Conservation (phyloP, 495 filamentous ascomycete genomes). For the Echria macrotheca region DNA sequence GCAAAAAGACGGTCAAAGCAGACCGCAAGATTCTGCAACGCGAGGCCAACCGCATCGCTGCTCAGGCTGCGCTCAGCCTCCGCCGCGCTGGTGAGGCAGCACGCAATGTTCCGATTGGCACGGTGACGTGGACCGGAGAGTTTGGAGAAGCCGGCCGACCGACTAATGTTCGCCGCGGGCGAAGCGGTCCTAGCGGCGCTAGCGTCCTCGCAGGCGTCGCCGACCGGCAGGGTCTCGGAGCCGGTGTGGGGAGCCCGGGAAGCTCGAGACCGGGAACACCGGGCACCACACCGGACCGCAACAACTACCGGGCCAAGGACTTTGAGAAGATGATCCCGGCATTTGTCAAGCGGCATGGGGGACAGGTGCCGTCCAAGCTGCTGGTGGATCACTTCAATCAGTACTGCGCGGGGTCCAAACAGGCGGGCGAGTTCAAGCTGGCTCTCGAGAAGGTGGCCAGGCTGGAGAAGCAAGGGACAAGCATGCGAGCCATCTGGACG, state of each 20-base stretch:
- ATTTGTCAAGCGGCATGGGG: conserved; percentile 66
- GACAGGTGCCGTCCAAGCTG: conserved; percentile 64
- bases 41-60: conserved; percentile 77
- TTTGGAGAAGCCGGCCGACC: conserved; percentile 66
- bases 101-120: conserved; percentile 66
- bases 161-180: conserved; percentile 30
- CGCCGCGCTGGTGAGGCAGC: conserved; percentile 67
- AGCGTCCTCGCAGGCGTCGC: conserved; percentile 57
- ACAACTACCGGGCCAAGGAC: conserved; percentile 39
- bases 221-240: conserved; percentile 42
- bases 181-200: conserved; percentile 45
- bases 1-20: conserved; percentile 51
- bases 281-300: conserved; percentile 13
- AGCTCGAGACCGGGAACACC: conserved; percentile 30
- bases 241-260: conserved; percentile 24
- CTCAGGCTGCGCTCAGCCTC: conserved; percentile 67
- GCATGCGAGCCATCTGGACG: conserved; percentile 40
- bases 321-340: conserved; percentile 70
- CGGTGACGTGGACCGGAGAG: conserved; percentile 89
- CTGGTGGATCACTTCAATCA: conserved; percentile 70
- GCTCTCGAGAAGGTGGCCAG: conserved; percentile 47
- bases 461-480: conserved; percentile 35
- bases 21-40: conserved; percentile 69
- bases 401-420: conserved; percentile 38
- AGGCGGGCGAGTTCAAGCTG: conserved; percentile 43